These are phyloP conservation scores for Agrocybe praecox DNA, from an alignment of 768 basidiomycete genomes.

Conservation along the genomic window DNA sequence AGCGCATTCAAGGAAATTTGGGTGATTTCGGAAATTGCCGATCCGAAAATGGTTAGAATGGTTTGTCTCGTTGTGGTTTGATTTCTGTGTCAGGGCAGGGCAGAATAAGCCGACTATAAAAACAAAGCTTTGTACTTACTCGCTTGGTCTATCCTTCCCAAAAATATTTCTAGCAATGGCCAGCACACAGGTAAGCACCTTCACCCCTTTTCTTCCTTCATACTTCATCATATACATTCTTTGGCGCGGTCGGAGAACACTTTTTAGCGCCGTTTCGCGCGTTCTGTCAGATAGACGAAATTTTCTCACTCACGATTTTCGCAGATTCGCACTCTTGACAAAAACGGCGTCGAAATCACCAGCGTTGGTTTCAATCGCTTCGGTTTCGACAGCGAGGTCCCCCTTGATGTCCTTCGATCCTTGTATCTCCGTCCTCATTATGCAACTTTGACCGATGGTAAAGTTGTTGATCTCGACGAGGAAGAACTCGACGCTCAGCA, in stretches of 20 bases:
- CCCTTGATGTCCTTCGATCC: conserved; percentile 80
- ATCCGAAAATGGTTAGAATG: conserved; percentile 11
- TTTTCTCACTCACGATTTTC: conserved; percentile 14
- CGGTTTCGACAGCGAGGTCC: conserved; percentile 87
- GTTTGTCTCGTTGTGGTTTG: conserved; percentile 11
- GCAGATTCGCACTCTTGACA: conserved; percentile 70
- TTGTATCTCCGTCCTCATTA: conserved; percentile 88
- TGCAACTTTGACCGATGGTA: conserved; percentile 43
- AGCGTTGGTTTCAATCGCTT: conserved; percentile 85
- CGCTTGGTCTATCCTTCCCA: conserved; percentile 7
- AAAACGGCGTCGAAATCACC: conserved; percentile 73
- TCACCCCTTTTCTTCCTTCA: conserved; percentile 3
- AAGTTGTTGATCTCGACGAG: conserved; percentile 33
- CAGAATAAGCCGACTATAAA: conserved; percentile 6
- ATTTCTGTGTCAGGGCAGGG: not conserved
- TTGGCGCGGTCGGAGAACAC: conserved; percentile 6
- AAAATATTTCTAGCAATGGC: conserved; percentile 1
- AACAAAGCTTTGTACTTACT: conserved; percentile 7
- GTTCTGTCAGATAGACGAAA: not conserved
- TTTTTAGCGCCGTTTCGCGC: conserved; percentile 5
- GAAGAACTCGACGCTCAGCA: conserved; percentile 47
- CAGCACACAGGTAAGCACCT: not conserved
- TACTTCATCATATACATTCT: not conserved
- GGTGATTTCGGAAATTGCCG: conserved; percentile 23
- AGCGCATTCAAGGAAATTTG: conserved; percentile 12